Evolutionary conservation across 306 rosid genomes (phyloP).

Genomic region (Abrus precatorius): DNA sequence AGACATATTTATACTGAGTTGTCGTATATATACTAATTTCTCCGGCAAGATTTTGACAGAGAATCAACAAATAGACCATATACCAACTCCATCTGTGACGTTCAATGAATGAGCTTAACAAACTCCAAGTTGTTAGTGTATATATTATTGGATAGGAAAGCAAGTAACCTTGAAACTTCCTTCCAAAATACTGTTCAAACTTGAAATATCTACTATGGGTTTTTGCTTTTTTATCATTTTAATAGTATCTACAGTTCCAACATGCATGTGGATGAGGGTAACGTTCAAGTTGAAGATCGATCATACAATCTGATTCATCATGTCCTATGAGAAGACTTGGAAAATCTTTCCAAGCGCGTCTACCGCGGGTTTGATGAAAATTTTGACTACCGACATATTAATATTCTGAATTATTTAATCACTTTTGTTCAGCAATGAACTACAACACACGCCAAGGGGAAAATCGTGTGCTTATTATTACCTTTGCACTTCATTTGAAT

Average conservation of each 20-base stretch:
- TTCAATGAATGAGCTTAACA: neutral
- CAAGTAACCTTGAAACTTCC: conserved; percentile 13
- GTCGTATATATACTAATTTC: too few species aligned
- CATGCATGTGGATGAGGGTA: neutral
- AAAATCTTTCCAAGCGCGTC: neutral
- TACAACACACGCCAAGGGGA: neutral
- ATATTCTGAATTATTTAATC: neutral
- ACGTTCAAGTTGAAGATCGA: neutral
- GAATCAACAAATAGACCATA: too few species aligned
- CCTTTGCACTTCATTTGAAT: too few species aligned
- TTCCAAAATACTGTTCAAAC: neutral
- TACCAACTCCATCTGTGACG: neutral
- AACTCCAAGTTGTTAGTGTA: too few species aligned
- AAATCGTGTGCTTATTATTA: neutral
- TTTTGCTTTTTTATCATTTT: neutral
- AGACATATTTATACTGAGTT: too few species aligned
- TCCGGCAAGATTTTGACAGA: too few species aligned
- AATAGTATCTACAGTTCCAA: neutral
- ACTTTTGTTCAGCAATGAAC: neutral
- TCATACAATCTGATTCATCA: neutral
- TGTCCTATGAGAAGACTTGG: neutral
- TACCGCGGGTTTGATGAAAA: conserved; percentile 2
- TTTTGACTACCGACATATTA: neutral
- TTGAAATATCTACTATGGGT: neutral
- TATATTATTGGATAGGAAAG: neutral